Percentiles rank a stretch among this genome's conserved stretches.
These are phyloP conservation scores for Pleurotus pulmonarius DNA, from an alignment of 768 basidiomycete genomes.

Conservation along the genomic window DNA sequence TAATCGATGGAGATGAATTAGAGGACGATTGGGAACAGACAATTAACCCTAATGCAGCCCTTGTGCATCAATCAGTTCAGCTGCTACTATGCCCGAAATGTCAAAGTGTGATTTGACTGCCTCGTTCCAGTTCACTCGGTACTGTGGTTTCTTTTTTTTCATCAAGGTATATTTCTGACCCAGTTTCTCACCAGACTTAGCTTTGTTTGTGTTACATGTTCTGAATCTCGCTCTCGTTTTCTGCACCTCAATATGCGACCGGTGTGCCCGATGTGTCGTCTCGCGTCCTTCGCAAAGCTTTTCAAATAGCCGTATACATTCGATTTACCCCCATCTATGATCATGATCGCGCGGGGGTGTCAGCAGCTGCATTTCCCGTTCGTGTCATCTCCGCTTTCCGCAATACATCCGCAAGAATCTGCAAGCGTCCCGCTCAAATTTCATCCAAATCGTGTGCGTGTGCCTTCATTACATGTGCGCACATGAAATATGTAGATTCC, in stretches of 20 bases:
- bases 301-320: neutral
- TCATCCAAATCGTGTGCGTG: no score
- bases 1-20: slow-evolving; percentile 25
- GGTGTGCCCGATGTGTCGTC: no score
- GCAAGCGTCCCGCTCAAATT: no score
- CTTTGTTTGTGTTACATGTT: no score
- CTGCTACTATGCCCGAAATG: slow-evolving; percentile 41
- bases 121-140: neutral
- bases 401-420: no score
- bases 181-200: no score
- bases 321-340: neutral
- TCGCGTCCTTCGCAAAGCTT: neutral
- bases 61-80: slow-evolving; percentile 17
- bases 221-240: no score
- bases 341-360: slow-evolving; percentile 1
- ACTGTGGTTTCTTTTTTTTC: neutral
- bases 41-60: slow-evolving; percentile 16
- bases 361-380: no score
- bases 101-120: slow-evolving; percentile 34
- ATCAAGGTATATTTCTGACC: neutral
- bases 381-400: no score
- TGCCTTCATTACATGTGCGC: no score
- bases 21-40: slow-evolving; percentile 39
- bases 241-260: no score
- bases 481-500: no score